phyloP scores from a whole-genome alignment of 1,284 basidiomycete species.

The Ceratobasidium sp. region DNA sequence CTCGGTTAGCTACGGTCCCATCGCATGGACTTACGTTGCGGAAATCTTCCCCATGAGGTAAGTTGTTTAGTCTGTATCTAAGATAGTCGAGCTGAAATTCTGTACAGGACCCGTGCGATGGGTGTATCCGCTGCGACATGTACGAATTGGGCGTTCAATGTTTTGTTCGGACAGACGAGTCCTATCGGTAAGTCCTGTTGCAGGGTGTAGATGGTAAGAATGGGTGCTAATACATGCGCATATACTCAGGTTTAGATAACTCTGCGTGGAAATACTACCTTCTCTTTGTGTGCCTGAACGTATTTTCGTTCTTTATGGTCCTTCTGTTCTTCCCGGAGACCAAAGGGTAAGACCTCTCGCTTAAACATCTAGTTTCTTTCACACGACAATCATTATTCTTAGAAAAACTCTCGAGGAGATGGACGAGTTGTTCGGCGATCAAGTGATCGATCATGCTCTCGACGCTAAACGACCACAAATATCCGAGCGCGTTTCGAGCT shows the following conservation, averaged over 20 bases:
- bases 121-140: constrained; percentile 31
- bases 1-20: constrained; percentile 31
- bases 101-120: constrained; percentile 21
- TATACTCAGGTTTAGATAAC: constrained; percentile 18
- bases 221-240: not conserved
- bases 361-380: not conserved
- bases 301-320: constrained; percentile 34
- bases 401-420: constrained; percentile 32
- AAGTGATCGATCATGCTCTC: constrained; percentile 28
- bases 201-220: too few relatives aligned
- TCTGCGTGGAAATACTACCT: constrained; percentile 32
- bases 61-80: not conserved
- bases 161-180: constrained; percentile 35
- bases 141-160: constrained; percentile 33
- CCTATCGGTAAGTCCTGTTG: constrained; percentile 20
- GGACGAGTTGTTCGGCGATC: constrained; percentile 33
- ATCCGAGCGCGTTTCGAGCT: not conserved
- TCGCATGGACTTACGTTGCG: constrained; percentile 39
- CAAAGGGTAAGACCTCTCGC: constrained; percentile 24
- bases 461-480: not conserved
- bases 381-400: not conserved
- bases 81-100: not conserved
- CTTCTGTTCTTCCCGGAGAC: constrained; percentile 36
- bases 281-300: constrained; percentile 31
- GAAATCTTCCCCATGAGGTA: constrained; percentile 38